phyloP scores from a whole-genome alignment of 176 grass and related monocot genomes.

The Oryza glaberrima region DNA sequence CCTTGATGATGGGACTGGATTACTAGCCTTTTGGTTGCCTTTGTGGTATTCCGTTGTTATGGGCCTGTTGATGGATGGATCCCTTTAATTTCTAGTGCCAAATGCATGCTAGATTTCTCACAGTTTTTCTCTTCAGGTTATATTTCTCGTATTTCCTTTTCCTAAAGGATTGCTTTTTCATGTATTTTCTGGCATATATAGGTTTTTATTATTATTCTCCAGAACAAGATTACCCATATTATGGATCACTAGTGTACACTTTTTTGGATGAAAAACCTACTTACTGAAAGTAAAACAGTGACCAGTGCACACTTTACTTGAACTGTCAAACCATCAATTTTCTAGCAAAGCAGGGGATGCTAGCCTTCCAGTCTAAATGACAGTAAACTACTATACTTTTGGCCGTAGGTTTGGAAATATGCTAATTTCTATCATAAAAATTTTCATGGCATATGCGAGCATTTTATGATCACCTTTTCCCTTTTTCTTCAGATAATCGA shows the following conservation, averaged over 20 bases:
- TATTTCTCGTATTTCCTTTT: neutral
- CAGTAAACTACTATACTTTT: neutral
- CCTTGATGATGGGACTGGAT: neutral
- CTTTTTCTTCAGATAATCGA: slow-evolving; percentile 62
- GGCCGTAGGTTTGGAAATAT: neutral
- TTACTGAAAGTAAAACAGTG: neutral
- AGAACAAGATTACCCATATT: neutral
- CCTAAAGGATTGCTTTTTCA: too few relatives aligned
- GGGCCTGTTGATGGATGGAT: neutral
- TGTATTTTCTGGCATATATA: neutral
- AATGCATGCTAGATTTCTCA: neutral
- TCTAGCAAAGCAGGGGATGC: neutral
- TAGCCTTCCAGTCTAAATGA: neutral
- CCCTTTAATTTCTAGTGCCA: neutral
- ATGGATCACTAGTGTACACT: neutral
- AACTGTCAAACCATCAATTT: neutral
- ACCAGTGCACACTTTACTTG: neutral
- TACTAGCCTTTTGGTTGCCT: neutral
- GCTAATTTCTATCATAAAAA: neutral
- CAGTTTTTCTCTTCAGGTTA: neutral
- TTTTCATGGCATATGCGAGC: neutral
- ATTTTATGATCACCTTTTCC: neutral
- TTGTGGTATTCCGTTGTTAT: neutral
- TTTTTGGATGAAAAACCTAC: neutral
- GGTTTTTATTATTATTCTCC: neutral